Base-by-base conservation (phyloP, 2,329 filamentous ascomycete species). In the Hymenoscyphus infarciens region DNA sequence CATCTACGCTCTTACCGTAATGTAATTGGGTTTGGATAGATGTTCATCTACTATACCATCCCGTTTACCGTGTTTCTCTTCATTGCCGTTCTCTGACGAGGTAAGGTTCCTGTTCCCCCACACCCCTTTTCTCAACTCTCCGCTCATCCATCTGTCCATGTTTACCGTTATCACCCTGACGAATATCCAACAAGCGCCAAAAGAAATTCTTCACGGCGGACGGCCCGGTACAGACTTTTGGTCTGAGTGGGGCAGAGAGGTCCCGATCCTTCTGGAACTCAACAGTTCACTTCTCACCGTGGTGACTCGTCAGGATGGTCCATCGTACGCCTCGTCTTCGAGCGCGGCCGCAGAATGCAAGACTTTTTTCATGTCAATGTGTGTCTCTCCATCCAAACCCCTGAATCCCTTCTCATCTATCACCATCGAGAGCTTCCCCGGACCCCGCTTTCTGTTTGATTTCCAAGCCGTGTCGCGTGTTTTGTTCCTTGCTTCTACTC, bases 151-250 rank as follows among this genome's bases (percentile, higher is more conserved):
- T 49, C 42, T 25, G 42, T 22, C 42, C 42, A 49, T 49, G 19
- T 19, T 19, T 8, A 25, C 3, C 19, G 19, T 49, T 22, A 22
- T 22, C 42, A 49, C 10, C 42, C 42, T 3, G 42, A 49, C 8
- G 42, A 49, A 49, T 49, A 49, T 49, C 19, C 42, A 49, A 49
- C 42, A 49, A 49, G 42, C 42, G 42, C 42, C 42, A 49, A 11
- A 42, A 10, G 42, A 11, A 3, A 4, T 22, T 49, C 19, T 11
- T 49, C 2, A 49, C 42, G 42, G 42, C 42, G 6, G 19, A 19
- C 42, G 42, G 42, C 42, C 42, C 42, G 42, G 42, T 49, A 49
- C 42, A 22, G 7, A 3, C n/a, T 22, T 49, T 49, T 49, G 42
- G 33, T 11, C 8, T 22, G 42, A 13, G 42, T 49, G 42, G 42